Evolutionary conservation across 2,329 filamentous ascomycete species (phyloP).

Genomic region (Rhinocladiella mackenziei): DNA sequence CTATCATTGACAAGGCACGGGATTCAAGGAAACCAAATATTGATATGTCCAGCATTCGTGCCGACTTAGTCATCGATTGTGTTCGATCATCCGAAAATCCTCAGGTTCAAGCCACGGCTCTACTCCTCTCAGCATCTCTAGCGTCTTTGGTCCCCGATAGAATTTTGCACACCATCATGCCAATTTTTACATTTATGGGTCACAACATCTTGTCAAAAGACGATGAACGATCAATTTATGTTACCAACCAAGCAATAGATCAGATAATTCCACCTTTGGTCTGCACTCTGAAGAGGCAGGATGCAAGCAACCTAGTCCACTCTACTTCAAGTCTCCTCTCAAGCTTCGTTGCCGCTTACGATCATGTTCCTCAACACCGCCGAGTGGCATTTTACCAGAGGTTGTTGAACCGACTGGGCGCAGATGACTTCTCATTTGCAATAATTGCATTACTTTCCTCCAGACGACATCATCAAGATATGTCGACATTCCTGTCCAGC

Average conservation of each 20-base stretch:
- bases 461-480: slow-evolving; percentile 73
- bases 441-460: slow-evolving; percentile 87
- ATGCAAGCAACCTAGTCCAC: slow-evolving; percentile 62
- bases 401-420: slow-evolving; percentile 76
- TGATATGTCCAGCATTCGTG: slow-evolving; percentile 74
- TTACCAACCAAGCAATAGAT: slow-evolving; percentile 89
- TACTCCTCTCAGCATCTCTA: slow-evolving; percentile 81
- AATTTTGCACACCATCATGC: slow-evolving; percentile 96
- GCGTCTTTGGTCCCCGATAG: slow-evolving; percentile 85
- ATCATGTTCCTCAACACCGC: slow-evolving; percentile 87
- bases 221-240: slow-evolving; percentile 94
- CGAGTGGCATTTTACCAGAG: slow-evolving; percentile 78
- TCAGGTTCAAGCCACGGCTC: slow-evolving; percentile 86
- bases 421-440: slow-evolving; percentile 82
- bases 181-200: slow-evolving; percentile 97
- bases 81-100: slow-evolving; percentile 87
- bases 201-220: slow-evolving; percentile 85
- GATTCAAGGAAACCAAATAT: slow-evolving; percentile 53
- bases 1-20: slow-evolving; percentile 77
- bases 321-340: slow-evolving; percentile 86
- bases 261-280: slow-evolving; percentile 91
- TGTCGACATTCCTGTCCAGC: slow-evolving; percentile 70
- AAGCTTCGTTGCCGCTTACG: slow-evolving; percentile 93
- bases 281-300: slow-evolving; percentile 72
- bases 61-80: slow-evolving; percentile 88